phyloP scores from a whole-genome alignment of 148 eudicot species.

The Camellia lanceoleosa region DNA sequence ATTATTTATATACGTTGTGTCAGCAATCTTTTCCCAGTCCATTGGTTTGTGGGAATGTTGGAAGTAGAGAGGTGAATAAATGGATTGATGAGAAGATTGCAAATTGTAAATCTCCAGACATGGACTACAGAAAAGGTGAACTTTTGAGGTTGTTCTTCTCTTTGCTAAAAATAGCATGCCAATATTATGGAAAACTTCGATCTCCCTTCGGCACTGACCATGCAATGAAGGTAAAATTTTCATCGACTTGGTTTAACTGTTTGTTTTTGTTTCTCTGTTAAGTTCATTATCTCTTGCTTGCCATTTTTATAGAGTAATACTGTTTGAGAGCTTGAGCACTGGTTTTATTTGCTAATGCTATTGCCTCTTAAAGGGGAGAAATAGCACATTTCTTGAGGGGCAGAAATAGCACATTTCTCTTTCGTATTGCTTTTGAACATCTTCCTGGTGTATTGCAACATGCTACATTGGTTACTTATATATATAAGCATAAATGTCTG shows the following conservation, averaged over 20 bases:
- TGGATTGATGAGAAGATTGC: not conserved
- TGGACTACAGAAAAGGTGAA: conserved; percentile 41
- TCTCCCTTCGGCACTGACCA: conserved; percentile 30
- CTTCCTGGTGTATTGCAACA: not conserved
- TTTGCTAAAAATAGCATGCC: conserved; percentile 21
- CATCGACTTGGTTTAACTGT: not conserved
- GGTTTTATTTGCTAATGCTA: no score
- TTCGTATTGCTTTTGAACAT: not conserved
- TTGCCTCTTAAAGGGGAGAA: no score
- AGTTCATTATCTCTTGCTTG: not conserved
- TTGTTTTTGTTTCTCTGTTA: not conserved
- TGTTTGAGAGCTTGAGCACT: not conserved
- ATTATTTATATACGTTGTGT: conserved; percentile 47
- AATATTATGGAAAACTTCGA: conserved; percentile 69
- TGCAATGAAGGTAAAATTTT: conserved; percentile 44
- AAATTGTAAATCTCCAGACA: conserved; percentile 23
- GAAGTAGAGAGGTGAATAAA: conserved; percentile 33
- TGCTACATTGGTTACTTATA: not conserved
- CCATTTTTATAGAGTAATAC: no score
- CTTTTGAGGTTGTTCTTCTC: conserved; percentile 64
- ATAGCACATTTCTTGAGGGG: no score
- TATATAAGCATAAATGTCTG: no score
- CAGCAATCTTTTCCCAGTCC: conserved; percentile 59
- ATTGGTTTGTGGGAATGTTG: conserved; percentile 56
- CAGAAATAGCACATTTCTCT: no score